phyloP scores from a whole-genome alignment of 345 rosid species.

The Triadica sebifera region DNA sequence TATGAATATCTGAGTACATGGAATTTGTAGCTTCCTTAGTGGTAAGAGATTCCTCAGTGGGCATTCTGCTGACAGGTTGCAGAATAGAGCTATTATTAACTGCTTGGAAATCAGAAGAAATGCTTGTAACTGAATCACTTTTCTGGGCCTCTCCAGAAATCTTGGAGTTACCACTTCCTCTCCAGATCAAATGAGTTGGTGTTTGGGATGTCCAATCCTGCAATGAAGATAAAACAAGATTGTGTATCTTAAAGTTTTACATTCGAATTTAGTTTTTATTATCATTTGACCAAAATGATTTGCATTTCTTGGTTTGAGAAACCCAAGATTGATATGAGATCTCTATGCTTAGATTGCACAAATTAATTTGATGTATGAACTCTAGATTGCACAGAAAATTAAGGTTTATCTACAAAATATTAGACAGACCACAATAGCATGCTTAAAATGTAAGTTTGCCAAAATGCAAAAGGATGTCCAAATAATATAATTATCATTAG shows the following conservation, averaged over 20 bases:
- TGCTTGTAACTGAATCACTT: conserved; percentile 34
- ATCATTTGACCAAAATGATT: neutral
- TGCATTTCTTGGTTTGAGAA: neutral
- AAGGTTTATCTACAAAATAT: neutral
- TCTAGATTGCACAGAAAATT: neutral
- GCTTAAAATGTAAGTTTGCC: neutral
- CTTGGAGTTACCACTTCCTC: conserved; percentile 38
- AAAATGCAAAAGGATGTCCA: neutral
- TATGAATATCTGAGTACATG: conserved; percentile 26
- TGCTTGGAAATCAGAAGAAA: conserved; percentile 36
- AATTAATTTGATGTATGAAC: neutral
- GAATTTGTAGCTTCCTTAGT: conserved; percentile 29
- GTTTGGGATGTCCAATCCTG: conserved; percentile 39
- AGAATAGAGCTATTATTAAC: conserved; percentile 36
- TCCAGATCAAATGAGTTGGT: conserved; percentile 34
- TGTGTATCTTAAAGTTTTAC: conserved; percentile 1
- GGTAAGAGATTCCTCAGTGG: conserved; percentile 35
- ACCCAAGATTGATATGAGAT: neutral
- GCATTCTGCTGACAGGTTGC: conserved; percentile 35
- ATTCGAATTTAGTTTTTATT: neutral
- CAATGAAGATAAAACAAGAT: conserved; percentile 11
- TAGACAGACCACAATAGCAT: neutral
- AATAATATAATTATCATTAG: neutral
- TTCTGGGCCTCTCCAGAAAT: conserved; percentile 36
- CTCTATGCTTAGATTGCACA: neutral